Evolutionary conservation across 2,329 filamentous ascomycete genomes (phyloP).

Genomic region (Camillea tinctor): DNA sequence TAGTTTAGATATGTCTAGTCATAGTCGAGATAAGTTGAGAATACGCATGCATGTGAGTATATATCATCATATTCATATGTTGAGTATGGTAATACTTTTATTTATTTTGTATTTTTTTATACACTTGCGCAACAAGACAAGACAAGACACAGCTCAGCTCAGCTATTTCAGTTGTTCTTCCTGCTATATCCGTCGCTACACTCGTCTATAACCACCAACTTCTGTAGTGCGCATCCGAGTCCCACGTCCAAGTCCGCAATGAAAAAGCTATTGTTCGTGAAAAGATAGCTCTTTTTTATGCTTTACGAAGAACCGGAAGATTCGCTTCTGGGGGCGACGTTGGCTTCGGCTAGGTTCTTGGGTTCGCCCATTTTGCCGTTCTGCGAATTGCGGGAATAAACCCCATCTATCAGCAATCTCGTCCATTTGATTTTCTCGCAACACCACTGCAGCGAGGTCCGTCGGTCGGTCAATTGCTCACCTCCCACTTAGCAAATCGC

Average conservation of each 20-base stretch:
- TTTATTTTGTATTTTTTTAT: too few relatives aligned
- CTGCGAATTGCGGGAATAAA: conserved; percentile 52
- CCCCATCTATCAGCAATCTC: conserved; percentile 31
- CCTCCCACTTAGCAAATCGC: conserved; percentile 92
- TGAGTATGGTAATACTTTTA: too few relatives aligned
- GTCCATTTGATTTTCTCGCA: conserved; percentile 10
- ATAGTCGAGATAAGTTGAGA: too few relatives aligned
- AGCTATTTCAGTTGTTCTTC: too few relatives aligned
- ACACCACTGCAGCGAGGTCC: neutral
- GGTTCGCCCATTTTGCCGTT: conserved; percentile 93
- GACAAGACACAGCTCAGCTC: too few relatives aligned
- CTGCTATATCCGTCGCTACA: neutral
- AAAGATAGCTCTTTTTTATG: conserved; percentile 29
- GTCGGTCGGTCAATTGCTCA: conserved; percentile 51
- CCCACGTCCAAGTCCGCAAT: neutral
- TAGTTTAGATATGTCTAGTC: too few relatives aligned
- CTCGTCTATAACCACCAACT: neutral
- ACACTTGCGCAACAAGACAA: too few relatives aligned
- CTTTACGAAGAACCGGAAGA: conserved; percentile 35
- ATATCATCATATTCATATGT: too few relatives aligned
- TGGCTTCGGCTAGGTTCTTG: conserved; percentile 66
- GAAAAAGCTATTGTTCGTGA: neutral
- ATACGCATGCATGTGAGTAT: too few relatives aligned
- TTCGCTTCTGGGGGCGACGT: conserved; percentile 40
- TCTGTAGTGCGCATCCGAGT: neutral